Evolutionary conservation across 2,329 filamentous ascomycete species (phyloP), one percentile per base, ranked within the genome.

Genomic region (Amphichorda felina): DNA sequence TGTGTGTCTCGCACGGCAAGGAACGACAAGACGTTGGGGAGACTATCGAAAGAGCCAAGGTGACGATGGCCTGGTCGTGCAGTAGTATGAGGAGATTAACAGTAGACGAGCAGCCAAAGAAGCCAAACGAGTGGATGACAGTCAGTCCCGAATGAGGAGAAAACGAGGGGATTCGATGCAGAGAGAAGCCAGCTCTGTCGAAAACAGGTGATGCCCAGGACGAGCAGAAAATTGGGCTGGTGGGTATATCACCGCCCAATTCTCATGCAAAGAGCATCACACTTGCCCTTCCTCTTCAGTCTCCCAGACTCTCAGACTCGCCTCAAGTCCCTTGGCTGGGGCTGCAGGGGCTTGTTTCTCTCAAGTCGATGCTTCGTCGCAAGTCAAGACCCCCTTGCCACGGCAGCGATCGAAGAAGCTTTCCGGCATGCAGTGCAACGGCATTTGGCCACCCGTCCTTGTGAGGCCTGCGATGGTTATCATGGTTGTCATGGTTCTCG

Each of bases 121-220:
- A 35, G 27, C 15, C 13, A 29, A 35, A 22, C 33, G 33, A 35
- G 33, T 35, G 33, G 33, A 35, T n/a, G 33, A 35, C 25, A 35
- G 22, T 22, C 33, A 35, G 33, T 21, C 21, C 27, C 33, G 25
- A 16, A 9, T 14, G 4, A 13, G 15, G 8, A 5, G 15, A n/a
- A 16, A 35, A 35, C 19, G n/a, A 35, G 25, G 33, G 22, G 14
- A 21, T 24, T n/a, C 18, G 8, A n/a, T 29, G 27, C 15, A 27
- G 21, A 28, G 33, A 35, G 22, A 26, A 35, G 24, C 33, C 33
- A 35, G 33, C 33, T 35, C 33, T 35, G 22, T 16, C 15, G n/a
- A 16, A 27, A 14, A 16, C 30, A 34, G 21, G 21, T 13, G 8
- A 32, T 13, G 9, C 8, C 19, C 18, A 32, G 16, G 19, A 35